These are phyloP conservation scores for Ulmus americana DNA, from an alignment of 331 rosid species.

Conservation along the genomic window DNA sequence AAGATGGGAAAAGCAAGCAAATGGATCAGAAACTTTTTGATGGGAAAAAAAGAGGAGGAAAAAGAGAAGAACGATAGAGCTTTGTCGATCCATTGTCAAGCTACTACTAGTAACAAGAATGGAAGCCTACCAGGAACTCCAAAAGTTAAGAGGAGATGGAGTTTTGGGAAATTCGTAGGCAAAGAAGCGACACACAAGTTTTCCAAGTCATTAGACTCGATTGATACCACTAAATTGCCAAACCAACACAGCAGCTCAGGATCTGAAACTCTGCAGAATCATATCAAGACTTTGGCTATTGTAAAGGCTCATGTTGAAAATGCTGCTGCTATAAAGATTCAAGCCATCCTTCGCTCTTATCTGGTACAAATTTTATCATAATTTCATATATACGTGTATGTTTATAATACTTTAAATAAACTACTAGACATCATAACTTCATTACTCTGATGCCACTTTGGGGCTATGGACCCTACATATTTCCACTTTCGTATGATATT, in stretches of 20 bases:
- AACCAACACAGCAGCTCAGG: conserved; percentile 16
- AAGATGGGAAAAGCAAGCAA: conserved; percentile 70
- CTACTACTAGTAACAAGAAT: neutral
- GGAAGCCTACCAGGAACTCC: conserved; percentile 26
- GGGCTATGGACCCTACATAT: no score
- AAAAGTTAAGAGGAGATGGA: conserved; percentile 63
- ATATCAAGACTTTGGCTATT: conserved; percentile 13
- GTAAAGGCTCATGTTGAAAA: conserved; percentile 16
- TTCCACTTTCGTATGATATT: no score
- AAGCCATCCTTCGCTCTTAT: conserved; percentile 65
- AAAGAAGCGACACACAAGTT: conserved; percentile 32
- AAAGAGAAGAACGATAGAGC: conserved; percentile 32
- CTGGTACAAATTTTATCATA: conserved; percentile 37
- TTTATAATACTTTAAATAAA: no score
- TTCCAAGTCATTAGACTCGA: conserved; percentile 50
- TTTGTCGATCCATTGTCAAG: conserved; percentile 18
- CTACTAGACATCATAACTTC: no score
- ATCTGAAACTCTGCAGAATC: conserved; percentile 21
- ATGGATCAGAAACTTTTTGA: conserved; percentile 67
- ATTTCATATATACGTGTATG: no score
- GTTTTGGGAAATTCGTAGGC: conserved; percentile 47
- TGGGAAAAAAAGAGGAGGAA: conserved; percentile 52
- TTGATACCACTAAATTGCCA: conserved; percentile 28
- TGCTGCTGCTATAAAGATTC: conserved; percentile 67
- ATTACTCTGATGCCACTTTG: no score